A percentile compares a stretch with the other conserved stretches of the same genome.
phyloP scores from a whole-genome alignment of 768 basidiomycete genomes.

The Bullera alba region DNA sequence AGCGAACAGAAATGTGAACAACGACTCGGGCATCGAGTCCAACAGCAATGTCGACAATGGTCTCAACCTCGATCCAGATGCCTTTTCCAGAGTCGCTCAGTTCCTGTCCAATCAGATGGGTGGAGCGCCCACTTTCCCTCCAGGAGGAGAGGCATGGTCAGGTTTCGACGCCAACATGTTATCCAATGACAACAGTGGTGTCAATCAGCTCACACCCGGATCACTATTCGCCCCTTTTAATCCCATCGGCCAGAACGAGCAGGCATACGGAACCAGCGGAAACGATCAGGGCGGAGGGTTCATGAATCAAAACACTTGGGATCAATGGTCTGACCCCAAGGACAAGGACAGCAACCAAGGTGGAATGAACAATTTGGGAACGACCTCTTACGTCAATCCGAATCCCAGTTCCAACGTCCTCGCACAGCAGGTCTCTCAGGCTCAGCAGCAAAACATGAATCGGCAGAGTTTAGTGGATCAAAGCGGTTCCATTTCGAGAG shows the following conservation, averaged over 20 bases:
- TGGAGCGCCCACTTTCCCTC: conserved; percentile 39
- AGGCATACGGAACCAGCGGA: not conserved
- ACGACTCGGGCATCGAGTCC: not conserved
- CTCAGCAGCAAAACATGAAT: not conserved
- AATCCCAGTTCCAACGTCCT: conserved; percentile 13
- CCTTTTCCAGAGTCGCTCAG: conserved; percentile 36
- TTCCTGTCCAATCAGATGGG: conserved; percentile 27
- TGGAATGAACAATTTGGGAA: not conserved
- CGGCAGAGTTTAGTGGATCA: not conserved
- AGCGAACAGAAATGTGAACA: not conserved
- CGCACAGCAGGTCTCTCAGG: not conserved
- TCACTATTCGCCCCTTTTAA: conserved; percentile 23
- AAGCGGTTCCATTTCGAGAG: too few relatives aligned
- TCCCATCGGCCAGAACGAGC: conserved; percentile 1
- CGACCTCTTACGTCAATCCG: conserved; percentile 20
- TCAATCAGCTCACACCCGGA: conserved; percentile 25
- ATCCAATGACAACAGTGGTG: conserved; percentile 6
- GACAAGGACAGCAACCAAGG: not conserved
- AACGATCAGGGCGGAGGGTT: conserved; percentile 8
- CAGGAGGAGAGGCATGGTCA: conserved; percentile 44
- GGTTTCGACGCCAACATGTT: conserved; percentile 33
- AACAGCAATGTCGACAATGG: conserved; percentile 12
- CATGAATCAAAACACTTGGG: conserved; percentile 15
- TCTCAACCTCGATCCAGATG: conserved; percentile 40
- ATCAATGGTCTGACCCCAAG: conserved; percentile 3